Evolutionary conservation across 768 basidiomycete genomes (phyloP), one percentile per base, ranked within the genome.

Genomic region (Rossbeevera mucosa): DNA sequence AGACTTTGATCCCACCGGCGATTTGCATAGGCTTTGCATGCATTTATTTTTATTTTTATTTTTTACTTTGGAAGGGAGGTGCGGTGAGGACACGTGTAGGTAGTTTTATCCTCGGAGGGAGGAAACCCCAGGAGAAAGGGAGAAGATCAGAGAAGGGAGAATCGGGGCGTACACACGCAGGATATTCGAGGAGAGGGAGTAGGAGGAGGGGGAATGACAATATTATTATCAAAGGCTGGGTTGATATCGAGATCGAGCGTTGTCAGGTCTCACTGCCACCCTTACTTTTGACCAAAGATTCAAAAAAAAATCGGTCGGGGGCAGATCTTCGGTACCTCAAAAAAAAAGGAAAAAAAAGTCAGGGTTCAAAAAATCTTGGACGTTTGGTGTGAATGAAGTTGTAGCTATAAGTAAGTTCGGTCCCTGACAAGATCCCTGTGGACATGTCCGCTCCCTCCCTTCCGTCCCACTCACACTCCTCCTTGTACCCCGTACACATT

Each of bases 401-500:
- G 2, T 38, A 38, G 24, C 42, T 64, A 65, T 59, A 65, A 66
- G 60, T 59, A 38, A 38, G 36, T 38, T 38, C 36, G 36, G 36
- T 42, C 41, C 41, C 41, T 22, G 22, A 21, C 21, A 18, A 18
- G 36, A 38, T 38, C 36, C 36, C 36, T 38, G 36, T 38, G 36
- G 36, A 38, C 41, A 61, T 60, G 59, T 53, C 52, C 42, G 59
- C 64, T 71, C 68, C 68, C 69, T 67, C 70, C 68, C 64, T 69
- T 54, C 62, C 62, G 44, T 63, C 67, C 59, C 65, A 54, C 64
- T 54, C 64, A 57, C 58, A 54, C 44, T 55, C 63, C 55, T 55
- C 64, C 48, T 67, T 65, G 50, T 67, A 62, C 56, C 56, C 57
- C 33, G 36, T 38, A 38, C 36, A 38, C 36, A 44, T 64, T 51